Evolutionary conservation across 2,329 filamentous ascomycete genomes (phyloP), one percentile per base, ranked within the genome.

Genomic region (Hyphodiscus sp.): DNA sequence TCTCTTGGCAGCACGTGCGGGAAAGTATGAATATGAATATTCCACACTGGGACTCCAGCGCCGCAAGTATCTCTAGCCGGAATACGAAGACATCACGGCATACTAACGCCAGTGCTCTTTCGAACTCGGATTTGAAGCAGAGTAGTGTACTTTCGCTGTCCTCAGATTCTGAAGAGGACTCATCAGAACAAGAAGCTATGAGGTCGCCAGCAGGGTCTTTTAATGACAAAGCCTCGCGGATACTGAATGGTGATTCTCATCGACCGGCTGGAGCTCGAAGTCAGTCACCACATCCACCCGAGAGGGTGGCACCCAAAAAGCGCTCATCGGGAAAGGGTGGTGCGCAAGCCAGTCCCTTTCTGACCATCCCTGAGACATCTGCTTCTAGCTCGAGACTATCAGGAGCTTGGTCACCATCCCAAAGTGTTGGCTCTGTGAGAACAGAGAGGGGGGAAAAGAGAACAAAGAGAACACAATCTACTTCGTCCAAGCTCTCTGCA

Each of bases 121-220:
- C 65, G 1, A 61, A 56, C 53, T 58, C 62, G 20, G 61, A 68
- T 47, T 53, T 68, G 16, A 61, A 64, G 45, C 53, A 66, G 20
- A 64, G 62, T 20, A 69, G 67, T 43, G 63, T 69, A 10, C 48
- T 69, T 19, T 67, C 66, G 23, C 54, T 68, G 19, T 68, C 65
- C 9, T 67, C 65, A 23, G 65, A 66, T 50, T 66, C 64, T 15
- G 66, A 67, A 46, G 60, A 52, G 9, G 63, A 64, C 10, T 41
- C 51, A 41, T 61, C 53, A 13, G 63, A 61, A 33, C 23, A 23
- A 1, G 58, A 63, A 23, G 51, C 53, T 23, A 42, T 53, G 3
- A 55, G 46, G 42, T 48, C 60, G 30, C 30, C 51, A 15, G 41
- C 33, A n/a, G 19, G 20, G 20, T 20, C 33, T 3, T 23, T 47